Evolutionary conservation across 2,329 filamentous ascomycete species (phyloP), one percentile per base, ranked within the genome.

Genomic region (Beauveria australis): DNA sequence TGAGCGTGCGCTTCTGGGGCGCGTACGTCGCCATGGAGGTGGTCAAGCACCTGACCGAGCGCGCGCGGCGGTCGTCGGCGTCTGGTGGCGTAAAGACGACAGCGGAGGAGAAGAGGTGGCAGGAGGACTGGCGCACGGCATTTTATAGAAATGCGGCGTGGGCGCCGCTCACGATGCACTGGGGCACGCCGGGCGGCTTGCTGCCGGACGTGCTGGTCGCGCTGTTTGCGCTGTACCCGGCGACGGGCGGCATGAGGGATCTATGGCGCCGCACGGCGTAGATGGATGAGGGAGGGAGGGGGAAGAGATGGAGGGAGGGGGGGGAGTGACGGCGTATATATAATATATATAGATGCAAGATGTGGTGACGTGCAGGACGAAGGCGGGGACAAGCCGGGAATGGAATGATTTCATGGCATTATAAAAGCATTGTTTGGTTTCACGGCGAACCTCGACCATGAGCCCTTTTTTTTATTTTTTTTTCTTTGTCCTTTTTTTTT

Each of bases 81-180:
- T 6, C 43, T 28, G 68, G 53, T 22, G 53, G 12, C 73, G 74
- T 66, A 72, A 64, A 56, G 66, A 67, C 12, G 64, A 61, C 60
- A 16, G 30, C 59, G 24, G 64, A 65, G 62, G 73, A 80, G 63
- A 73, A 71, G 43, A 74, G 70, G 51, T 84, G 81, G 75, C 67
- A 67, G 48, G 69, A 66, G 14, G 70, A 76, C 63, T 92, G 84
- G 83, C 86, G 82, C 79, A 84, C 81, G 69, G 83, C 87, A 69
- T 75, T 93, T 58, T 78, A 85, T 22, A 81, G 86, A 47, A 92
- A 91, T 74, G 70, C 84, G 63, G 86, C 88, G 37, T 96, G 90
- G 85, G 85, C 89, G 60, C 91, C 92, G 37, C 78, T 96, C 71
- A 93, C 90, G 63, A 69, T 93, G 28, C 91, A 97, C 76, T 96